Evolutionary conservation across 192 early-diverging fungal species (phyloP).

Genomic region (Backusella parvicylindrica): DNA sequence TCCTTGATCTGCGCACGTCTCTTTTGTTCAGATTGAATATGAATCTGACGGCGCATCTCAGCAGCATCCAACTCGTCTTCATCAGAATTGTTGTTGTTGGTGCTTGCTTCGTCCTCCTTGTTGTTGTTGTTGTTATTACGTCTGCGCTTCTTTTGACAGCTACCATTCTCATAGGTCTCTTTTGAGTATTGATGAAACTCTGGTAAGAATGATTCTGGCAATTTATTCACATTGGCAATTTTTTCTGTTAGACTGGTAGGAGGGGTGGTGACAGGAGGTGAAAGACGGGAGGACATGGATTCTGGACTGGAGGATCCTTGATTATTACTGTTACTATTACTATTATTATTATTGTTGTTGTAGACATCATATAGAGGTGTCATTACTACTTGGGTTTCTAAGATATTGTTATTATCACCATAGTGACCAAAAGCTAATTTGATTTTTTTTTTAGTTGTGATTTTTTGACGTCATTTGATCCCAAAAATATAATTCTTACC

Average conservation of each 20-base stretch:
- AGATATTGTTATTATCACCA: constrained; percentile 5
- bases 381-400: constrained; percentile 4
- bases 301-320: constrained; percentile 10
- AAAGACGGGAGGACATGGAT: constrained; percentile 7
- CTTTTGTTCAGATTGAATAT: constrained; percentile 45
- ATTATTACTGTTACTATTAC: not conserved
- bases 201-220: constrained; percentile 30
- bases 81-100: not conserved
- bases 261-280: not conserved
- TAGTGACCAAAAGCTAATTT: constrained; percentile 7
- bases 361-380: constrained; percentile 10
- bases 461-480: constrained; percentile 12
- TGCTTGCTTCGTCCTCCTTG: not conserved
- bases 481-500: not conserved
- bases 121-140: not conserved
- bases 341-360: not conserved
- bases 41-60: constrained; percentile 40
- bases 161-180: constrained; percentile 30
- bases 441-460: not conserved
- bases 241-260: constrained; percentile 20
- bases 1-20: constrained; percentile 44
- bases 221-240: constrained; percentile 33
- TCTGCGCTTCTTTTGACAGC: constrained; percentile 18
- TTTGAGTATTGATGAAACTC: constrained; percentile 35
- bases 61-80: constrained; percentile 26